Evolutionary conservation across 495 filamentous ascomycete species (phyloP), one percentile per base, ranked within the genome.

Genomic region (Parachaetomium inaequale): DNA sequence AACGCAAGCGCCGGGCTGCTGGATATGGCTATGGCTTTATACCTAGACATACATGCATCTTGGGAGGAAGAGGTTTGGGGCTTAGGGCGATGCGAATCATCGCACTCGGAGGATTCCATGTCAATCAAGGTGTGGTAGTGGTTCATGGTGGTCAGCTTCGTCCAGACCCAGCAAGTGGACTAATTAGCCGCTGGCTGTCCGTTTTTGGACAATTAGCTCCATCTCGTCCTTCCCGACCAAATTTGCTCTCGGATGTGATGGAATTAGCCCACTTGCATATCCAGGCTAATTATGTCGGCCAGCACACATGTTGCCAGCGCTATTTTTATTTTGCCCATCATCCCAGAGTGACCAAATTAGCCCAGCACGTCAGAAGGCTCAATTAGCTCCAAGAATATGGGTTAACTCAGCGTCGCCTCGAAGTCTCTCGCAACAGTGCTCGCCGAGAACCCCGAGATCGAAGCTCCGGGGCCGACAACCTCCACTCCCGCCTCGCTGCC

Each of bases 151-250:
- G 25, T 17, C 26, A 5, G 28, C 15, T 2, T 36, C 7, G 23
- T 25, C 0, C 1, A 7, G n/a, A 28, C 12, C 3, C 23, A n/a
- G 52, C 26, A 55, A 55, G 32, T 64, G 73, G 70, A 31, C 62
- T 69, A 74, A 74, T 74, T 75, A 73, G 63, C 61, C 71, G 71
- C 71, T 32, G 29, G 3, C 17, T 38, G 56, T 64, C 64, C 58
- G 17, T 19, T 58, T 68, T 62, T 15, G 62, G 68, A 62, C 47
- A 46, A 47, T 51, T 29, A 23, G 59, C 21, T 54, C 19, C 2
- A 21, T 15, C 12, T 21, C 15, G 2, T 8, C 12, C 4, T 17
- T 43, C 17, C 38, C 19, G 38, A 43, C 32, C 55, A 45, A 55
- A 59, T 65, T 63, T 58, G 46, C 53, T 52, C 26, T 40, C 40